A percentile compares a stretch with the other conserved stretches of the same genome.
These are phyloP conservation scores for Ramaria sp. DNA, from an alignment of 768 basidiomycete species.

Conservation along the genomic window DNA sequence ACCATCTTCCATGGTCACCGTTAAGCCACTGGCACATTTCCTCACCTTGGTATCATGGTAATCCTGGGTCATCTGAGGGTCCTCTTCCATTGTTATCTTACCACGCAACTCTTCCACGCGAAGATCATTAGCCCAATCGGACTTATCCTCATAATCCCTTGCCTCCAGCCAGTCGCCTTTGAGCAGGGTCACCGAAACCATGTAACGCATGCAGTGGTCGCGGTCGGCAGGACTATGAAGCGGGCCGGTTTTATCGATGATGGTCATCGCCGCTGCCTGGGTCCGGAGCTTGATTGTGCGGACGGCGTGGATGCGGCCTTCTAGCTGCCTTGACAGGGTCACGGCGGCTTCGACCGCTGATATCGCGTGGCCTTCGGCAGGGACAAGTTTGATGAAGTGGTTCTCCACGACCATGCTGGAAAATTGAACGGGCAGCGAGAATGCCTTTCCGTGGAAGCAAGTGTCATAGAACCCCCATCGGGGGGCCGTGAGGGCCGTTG, in stretches of 20 bases:
- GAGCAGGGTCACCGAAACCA: constrained; percentile 10
- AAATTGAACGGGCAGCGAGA: constrained; percentile 6
- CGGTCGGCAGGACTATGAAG: constrained; percentile 9
- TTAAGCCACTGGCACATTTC: constrained; percentile 5
- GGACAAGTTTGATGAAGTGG: constrained; percentile 10
- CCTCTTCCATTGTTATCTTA: constrained; percentile 11
- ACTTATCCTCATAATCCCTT: constrained; percentile 4
- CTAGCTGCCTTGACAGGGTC: neutral
- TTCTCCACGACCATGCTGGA: constrained; percentile 1
- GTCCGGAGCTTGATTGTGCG: constrained; percentile 9
- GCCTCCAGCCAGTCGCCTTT: constrained; percentile 7
- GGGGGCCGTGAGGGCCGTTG: constrained; percentile 9
- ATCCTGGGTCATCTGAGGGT: constrained; percentile 9
- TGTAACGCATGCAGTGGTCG: constrained; percentile 12
- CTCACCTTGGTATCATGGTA: neutral
- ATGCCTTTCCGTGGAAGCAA: constrained; percentile 1
- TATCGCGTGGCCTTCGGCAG: constrained; percentile 9
- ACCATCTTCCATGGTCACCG: constrained; percentile 9
- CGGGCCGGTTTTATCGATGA: constrained; percentile 9
- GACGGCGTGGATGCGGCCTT: neutral
- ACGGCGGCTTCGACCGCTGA: constrained; percentile 9
- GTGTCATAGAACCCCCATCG: constrained; percentile 11
- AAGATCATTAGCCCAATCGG: constrained; percentile 5
- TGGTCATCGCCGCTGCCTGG: constrained; percentile 6
- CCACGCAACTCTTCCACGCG: constrained; percentile 7